Base-by-base conservation (phyloP, 176 grass and related monocot genomes). In the Eleusine coracana region DNA sequence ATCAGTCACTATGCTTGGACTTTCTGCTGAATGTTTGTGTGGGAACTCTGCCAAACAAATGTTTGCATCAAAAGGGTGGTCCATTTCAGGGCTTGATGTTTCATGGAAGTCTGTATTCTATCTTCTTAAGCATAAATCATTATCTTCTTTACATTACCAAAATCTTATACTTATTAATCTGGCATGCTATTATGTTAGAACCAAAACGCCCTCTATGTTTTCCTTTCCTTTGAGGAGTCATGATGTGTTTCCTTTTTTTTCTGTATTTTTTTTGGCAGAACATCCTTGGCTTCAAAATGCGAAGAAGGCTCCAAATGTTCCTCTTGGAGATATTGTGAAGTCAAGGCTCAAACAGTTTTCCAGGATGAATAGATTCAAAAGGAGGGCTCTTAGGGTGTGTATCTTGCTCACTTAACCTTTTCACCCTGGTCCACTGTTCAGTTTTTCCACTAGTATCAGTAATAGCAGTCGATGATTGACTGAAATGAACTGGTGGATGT, bases 291-390 rank as follows among this genome's bases (percentile, higher is more conserved):
- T 99, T 88, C 96, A 94, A 88, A 99, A 99, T 85, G 93, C 96
- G 38, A 99, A 99, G 87, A 96, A 99, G 88, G 96, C 96, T 82
- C 87, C 96, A 78, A 99, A 99, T 86, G 91, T 99, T 83, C 96
- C 93, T 74, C 96, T 99, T 90, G 96, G 96, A 71, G 96, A 99
- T 90, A 92, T 99, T 73, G 96, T 99, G 63, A 99, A 99, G 80
- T 99, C 91, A 54, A 96, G 96, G 80, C 96, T 99, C 61, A 99
- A 99, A 90, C 96, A 99, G 74, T 99, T 99, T 86, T 99, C 93
- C 78, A 92, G 96, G 68, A 99, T 99, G 96, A 99, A 99, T 81
- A 88, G 93, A 88, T 99, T 99, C 79, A 99, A 99, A 90, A 96
- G 96, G 87, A 99, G 93, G 87, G 96, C 96, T 70, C 85, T 99